Evolutionary conservation across 495 filamentous ascomycete species (phyloP), one percentile per base, ranked within the genome.

Genomic region (Staphylotrichum tortipilum): DNA sequence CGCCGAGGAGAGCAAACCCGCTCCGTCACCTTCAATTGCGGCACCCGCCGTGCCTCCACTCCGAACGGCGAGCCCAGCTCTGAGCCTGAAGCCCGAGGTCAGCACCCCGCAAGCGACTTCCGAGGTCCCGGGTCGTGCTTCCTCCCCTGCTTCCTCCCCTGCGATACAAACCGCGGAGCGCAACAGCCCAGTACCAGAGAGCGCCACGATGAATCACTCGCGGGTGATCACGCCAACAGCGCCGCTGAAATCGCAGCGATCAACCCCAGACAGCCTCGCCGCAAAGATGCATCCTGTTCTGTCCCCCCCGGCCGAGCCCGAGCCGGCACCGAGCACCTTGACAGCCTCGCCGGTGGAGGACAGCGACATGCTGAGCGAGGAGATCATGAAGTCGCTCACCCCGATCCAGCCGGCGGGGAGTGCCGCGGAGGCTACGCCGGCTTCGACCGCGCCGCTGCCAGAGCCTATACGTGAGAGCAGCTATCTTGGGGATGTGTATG

Each of bases 361-460:
- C 55, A 90, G 77, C 55, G 89, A 94, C 50, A 76, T 80, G 44
- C 65, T 94, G 42, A 70, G 83, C 24, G 83, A 88, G 53, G 89
- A 94, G 55, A 94, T 94, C 29, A 85, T 89, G 22, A 79, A 78
- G 30, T 85, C 80, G n/a, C 65, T 92, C 11, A 88, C 77, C 55
- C 76, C 80, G 9, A 62, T 53, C 0, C 44, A 54, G 10, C 35
- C 58, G 23, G 43, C 49, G n/a, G 26, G 33, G 19, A 38, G 52
- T 8, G 43, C 53, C 24, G 12, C 39, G 5, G 50, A 53, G 8
- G 31, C 48, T n/a, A 22, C 53, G 1, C 44, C 45, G 30, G 34
- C 14, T 26, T 38, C 47, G 18, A 50, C 55, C n/a, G 30, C 49
- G 6, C 50, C 55, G 55, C 61, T 21, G 57, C 61, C 10, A n/a